phyloP scores from a whole-genome alignment of 306 rosid genomes.

The Leucaena leucocephala region DNA sequence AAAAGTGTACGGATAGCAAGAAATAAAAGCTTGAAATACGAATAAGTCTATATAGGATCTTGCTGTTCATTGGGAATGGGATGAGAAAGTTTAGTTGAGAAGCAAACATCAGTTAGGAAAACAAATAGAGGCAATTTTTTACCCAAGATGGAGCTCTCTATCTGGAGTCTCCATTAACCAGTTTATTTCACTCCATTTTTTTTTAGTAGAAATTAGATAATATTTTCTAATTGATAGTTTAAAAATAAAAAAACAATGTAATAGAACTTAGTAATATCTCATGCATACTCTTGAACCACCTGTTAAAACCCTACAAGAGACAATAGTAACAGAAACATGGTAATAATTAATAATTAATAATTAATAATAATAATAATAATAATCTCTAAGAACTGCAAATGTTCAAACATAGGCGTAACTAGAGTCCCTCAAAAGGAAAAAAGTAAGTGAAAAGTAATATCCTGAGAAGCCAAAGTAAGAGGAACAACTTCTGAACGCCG shows the following conservation, averaged over 20 bases:
- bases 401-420: conserved; percentile 17
- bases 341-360: background rate
- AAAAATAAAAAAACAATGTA: too few species aligned
- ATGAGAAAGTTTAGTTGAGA: conserved; percentile 25
- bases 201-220: too few species aligned
- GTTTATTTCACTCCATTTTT: conserved; percentile 25
- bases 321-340: conserved; percentile 17
- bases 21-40: background rate
- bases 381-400: background rate
- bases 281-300: conserved; percentile 32
- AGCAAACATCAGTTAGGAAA: conserved; percentile 25
- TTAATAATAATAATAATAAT: background rate
- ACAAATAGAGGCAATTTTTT: conserved; percentile 1
- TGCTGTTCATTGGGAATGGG: background rate
- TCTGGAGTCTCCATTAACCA: background rate
- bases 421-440: conserved; percentile 29
- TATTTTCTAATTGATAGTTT: too few species aligned
- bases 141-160: background rate
- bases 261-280: background rate
- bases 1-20: background rate
- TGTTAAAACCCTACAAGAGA: conserved; percentile 27
- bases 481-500: conserved; percentile 91
- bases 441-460: conserved; percentile 2
- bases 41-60: background rate
- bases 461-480: conserved; percentile 47